Evolutionary conservation across 2,329 filamentous ascomycete genomes (phyloP), one percentile per base, ranked within the genome.

Genomic region (Curvularia sp.): DNA sequence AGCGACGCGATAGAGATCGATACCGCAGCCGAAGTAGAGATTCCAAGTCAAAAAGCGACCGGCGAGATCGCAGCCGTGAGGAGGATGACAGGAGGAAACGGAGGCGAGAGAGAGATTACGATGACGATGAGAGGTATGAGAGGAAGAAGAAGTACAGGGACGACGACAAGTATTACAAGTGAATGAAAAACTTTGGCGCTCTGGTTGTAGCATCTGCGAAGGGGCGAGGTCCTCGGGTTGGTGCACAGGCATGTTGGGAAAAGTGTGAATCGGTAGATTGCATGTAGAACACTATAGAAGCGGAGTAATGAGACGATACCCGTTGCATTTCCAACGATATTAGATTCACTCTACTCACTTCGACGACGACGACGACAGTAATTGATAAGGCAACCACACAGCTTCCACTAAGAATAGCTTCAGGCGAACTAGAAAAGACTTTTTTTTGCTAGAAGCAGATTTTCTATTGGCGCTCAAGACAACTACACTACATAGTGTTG

Each of bases 1-100:
- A 62, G 53, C 57, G 61, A 28, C 57, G 66, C 20, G 63, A 71
- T 35, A 63, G 69, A 1, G 62, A 71, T 35, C 64, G 69, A 2
- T 68, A 73, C 39, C 61, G 71, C n/a, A 68, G 66, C 15, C 55
- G 67, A 13, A 69, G 67, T 33, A 64, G 68, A 41, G 70, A 72
- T 53, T 53, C 65, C 38, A 59, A 48, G 26, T 33, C 63, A 4
- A 62, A 65, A 8, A 64, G 64, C n/a, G 65, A 66, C 18, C 61
- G 64, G 3, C 44, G 65, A 39, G 60, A 67, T 2, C 58, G 64
- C 20, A 67, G 58, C 53, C 53, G 65, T 30, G 66, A 70, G 28
- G 60, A 60, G 10, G 68, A 74, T 20, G 68, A 69, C 20, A 49
- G 66, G 12, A 64, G 70, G 50, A 70, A 69, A 47, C 61, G 68